phyloP scores from a whole-genome alignment of 768 basidiomycete genomes.

The Mycena filopes region DNA sequence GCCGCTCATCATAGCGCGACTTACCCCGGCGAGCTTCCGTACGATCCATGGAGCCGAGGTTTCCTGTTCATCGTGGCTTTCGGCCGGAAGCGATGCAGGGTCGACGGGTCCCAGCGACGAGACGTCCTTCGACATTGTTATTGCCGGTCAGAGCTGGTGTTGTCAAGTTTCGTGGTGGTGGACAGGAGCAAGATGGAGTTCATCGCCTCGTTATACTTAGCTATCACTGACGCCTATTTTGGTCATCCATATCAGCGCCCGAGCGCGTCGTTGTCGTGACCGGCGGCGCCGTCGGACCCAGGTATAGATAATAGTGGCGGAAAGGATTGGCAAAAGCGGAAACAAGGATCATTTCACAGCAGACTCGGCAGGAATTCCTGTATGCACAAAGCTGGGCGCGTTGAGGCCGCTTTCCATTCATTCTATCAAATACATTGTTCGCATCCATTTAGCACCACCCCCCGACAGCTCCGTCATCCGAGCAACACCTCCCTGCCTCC shows the following conservation, averaged over 20 bases:
- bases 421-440: not conserved
- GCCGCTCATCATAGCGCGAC: not conserved
- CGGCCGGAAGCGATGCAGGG: slow-evolving; percentile 52
- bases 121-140: slow-evolving; percentile 33
- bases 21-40: slow-evolving; percentile 69
- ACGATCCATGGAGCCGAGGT: slow-evolving; percentile 71
- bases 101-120: slow-evolving; percentile 62
- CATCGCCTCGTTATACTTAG: not conserved
- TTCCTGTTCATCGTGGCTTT: slow-evolving; percentile 57
- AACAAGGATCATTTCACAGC: too few species aligned
- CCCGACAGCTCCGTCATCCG: slow-evolving; percentile 20
- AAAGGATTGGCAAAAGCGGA: too few species aligned
- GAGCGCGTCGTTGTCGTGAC: slow-evolving; percentile 2
- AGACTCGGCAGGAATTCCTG: too few species aligned
- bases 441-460: slow-evolving; percentile 12
- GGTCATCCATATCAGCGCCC: not conserved
- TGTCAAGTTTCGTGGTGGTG: slow-evolving; percentile 43
- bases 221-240: not conserved
- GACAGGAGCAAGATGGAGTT: slow-evolving; percentile 33
- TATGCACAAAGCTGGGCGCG: slow-evolving; percentile 50
- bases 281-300: not conserved
- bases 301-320: not conserved
- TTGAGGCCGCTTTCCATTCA: slow-evolving; percentile 60
- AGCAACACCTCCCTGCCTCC: slow-evolving; percentile 48
- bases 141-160: not conserved